A percentile compares a stretch with the other conserved stretches of the same genome.
phyloP scores from a whole-genome alignment of 805 yeast species.

The Kazachstania kunashirensis region DNA sequence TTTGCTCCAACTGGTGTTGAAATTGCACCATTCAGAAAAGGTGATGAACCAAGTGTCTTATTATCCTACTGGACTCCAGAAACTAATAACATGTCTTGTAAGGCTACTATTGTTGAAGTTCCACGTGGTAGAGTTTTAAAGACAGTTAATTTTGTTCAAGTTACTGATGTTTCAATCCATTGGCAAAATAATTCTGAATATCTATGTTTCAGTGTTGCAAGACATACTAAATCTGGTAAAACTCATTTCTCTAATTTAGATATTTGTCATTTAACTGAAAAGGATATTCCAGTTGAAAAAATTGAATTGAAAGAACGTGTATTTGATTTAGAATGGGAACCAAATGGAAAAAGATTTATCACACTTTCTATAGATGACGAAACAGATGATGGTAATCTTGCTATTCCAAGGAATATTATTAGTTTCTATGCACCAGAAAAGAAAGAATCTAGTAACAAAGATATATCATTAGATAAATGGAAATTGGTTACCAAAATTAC shows the following conservation, averaged over 20 bases:
- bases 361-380: conserved; percentile 56
- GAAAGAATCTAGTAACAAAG: conserved; percentile 39
- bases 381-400: conserved; percentile 41
- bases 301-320: conserved; percentile 87
- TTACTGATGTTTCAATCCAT: conserved; percentile 76
- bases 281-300: conserved; percentile 89
- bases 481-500: conserved; percentile 47
- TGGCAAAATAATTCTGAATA: conserved; percentile 87
- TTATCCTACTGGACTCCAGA: conserved; percentile 98
- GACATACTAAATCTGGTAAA: conserved; percentile 93
- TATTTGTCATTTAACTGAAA: conserved; percentile 78
- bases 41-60: conserved; percentile 49
- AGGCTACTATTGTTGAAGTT: conserved; percentile 81
- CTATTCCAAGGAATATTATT: conserved; percentile 55
- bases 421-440: conserved; percentile 78
- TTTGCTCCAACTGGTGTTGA: conserved; percentile 87
- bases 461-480: conserved; percentile 41
- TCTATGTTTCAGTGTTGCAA: conserved; percentile 89
- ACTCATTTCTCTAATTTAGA: conserved; percentile 85
- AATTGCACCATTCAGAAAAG: conserved; percentile 46
- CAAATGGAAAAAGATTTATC: conserved; percentile 78
- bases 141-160: conserved; percentile 91
- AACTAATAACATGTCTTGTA: conserved; percentile 81
- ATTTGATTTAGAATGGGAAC: conserved; percentile 91
- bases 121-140: conserved; percentile 77